phyloP scores from a whole-genome alignment of 164 flowering plant species.

The Malania oleifera region DNA sequence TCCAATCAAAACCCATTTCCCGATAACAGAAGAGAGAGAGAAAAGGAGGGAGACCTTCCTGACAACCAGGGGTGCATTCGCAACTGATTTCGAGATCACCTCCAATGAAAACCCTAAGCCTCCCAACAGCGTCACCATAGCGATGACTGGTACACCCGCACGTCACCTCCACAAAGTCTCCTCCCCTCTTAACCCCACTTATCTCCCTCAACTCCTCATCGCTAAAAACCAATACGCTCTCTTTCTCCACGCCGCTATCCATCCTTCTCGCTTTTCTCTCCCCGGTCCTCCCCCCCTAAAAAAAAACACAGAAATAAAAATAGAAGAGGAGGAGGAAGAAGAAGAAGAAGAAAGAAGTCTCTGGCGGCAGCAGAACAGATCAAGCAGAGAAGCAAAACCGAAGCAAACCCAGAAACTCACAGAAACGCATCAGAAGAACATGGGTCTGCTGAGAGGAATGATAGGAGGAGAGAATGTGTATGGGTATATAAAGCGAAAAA shows the following conservation, averaged over 20 bases:
- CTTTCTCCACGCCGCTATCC: not conserved
- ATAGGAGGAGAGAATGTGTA: too few relatives aligned
- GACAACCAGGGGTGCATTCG: slow-evolving; percentile 86
- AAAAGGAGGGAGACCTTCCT: slow-evolving; percentile 36
- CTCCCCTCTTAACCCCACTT: slow-evolving; percentile 58
- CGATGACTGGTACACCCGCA: slow-evolving; percentile 88
- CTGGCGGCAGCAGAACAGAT: too few relatives aligned
- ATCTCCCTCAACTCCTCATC: slow-evolving; percentile 75
- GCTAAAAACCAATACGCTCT: slow-evolving; percentile 23
- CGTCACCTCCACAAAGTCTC: slow-evolving; percentile 58
- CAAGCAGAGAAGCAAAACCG: too few relatives aligned
- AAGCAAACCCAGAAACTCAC: too few relatives aligned
- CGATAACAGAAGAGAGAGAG: not conserved
- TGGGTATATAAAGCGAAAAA: too few relatives aligned
- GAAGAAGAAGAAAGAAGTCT: too few relatives aligned
- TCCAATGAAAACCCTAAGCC: slow-evolving; percentile 66
- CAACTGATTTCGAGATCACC: slow-evolving; percentile 78
- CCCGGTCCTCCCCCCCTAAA: too few relatives aligned
- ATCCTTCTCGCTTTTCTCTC: not conserved
- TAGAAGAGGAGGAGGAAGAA: too few relatives aligned
- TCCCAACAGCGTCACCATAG: slow-evolving; percentile 88
- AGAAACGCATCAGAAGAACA: too few relatives aligned
- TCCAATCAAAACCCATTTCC: slow-evolving; percentile 14
- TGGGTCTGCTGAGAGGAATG: too few relatives aligned
- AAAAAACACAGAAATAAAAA: too few relatives aligned